Conservation (phyloP, 352 stramenopile species). For the Pythium myriotylum region DNA sequence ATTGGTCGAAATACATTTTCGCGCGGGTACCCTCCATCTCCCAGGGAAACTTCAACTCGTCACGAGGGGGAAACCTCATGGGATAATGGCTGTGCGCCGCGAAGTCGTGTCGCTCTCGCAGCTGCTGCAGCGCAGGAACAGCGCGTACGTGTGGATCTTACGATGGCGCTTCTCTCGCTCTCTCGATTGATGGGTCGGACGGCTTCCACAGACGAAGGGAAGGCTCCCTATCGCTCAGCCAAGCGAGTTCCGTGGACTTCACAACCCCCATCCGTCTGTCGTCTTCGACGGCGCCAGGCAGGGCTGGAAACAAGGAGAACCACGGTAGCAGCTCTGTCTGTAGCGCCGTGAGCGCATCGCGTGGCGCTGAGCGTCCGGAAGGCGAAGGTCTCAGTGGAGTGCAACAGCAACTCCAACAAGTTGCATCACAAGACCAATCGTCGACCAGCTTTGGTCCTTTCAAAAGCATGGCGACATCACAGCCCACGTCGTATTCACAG, state of each 20-base stretch:
- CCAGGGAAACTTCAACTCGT: conserved; percentile 30
- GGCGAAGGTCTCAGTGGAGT: neutral
- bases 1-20: conserved; percentile 24
- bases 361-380: neutral
- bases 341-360: neutral
- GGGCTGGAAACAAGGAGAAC: neutral
- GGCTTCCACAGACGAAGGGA: conserved; percentile 33
- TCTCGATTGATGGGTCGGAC: conserved; percentile 7
- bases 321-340: neutral
- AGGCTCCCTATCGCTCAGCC: conserved; percentile 10
- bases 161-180: neutral
- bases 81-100: conserved; percentile 58
- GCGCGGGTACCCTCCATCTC: conserved; percentile 2
- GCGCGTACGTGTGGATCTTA: conserved; percentile 2
- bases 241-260: conserved; percentile 8
- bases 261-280: neutral
- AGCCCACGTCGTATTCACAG: neutral
- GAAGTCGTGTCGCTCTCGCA: conserved; percentile 78
- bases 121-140: conserved; percentile 61
- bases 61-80: neutral
- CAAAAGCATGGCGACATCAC: neutral
- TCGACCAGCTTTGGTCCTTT: neutral
- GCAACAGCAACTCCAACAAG: no score
- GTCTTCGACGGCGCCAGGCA: neutral
- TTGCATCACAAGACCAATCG: no score